Evolutionary conservation across 2,329 filamentous ascomycete species (phyloP).

Genomic region (Pseudogymnoascus sp.): DNA sequence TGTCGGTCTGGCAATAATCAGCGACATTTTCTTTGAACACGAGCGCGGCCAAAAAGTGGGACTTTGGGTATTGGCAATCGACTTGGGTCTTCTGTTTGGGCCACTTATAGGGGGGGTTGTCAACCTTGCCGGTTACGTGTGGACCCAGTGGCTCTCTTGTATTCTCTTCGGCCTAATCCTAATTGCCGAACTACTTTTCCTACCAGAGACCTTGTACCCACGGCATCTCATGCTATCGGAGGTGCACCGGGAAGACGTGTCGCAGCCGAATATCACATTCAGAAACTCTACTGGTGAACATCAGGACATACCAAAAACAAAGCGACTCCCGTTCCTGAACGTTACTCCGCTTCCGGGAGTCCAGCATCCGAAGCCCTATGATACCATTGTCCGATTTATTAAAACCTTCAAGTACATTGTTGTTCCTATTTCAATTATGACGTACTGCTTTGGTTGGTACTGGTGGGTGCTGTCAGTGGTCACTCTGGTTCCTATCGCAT

Average conservation of each 20-base stretch:
- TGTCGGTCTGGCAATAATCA: conserved; percentile 46
- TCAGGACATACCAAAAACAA: not conserved
- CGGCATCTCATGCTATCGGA: conserved; percentile 21
- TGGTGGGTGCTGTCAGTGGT: conserved; percentile 36
- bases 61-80: conserved; percentile 47
- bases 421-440: conserved; percentile 37
- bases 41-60: conserved; percentile 47
- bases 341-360: conserved; percentile 40
- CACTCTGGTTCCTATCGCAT: not conserved
- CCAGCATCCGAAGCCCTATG: conserved; percentile 41
- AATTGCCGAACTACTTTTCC: conserved; percentile 38
- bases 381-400: conserved; percentile 36
- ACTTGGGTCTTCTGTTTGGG: conserved; percentile 42
- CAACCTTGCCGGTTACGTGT: conserved; percentile 37
- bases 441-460: conserved; percentile 47
- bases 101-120: conserved; percentile 45
- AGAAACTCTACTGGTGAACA: not conserved
- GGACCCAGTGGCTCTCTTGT: conserved; percentile 47
- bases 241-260: not conserved
- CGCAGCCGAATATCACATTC: not conserved
- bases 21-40: conserved; percentile 48
- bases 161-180: conserved; percentile 43
- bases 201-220: conserved; percentile 50
- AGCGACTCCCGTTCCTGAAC: not conserved
- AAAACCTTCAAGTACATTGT: conserved; percentile 38